Evolutionary conservation across 176 grass and related monocot genomes (phyloP), one percentile per base, ranked within the genome.

Genomic region (Saccharum officinarum): DNA sequence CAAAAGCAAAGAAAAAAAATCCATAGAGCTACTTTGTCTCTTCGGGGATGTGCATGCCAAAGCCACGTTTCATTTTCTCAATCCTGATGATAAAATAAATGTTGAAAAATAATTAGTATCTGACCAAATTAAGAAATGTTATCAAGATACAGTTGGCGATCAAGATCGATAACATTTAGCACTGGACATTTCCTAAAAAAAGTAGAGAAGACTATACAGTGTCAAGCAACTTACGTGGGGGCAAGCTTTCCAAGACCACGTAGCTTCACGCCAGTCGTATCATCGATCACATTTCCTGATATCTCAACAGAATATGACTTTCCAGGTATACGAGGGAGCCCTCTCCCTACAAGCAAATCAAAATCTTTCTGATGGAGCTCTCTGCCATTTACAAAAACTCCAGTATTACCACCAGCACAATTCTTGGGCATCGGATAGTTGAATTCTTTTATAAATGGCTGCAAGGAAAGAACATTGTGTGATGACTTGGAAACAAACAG

Each of bases 361-460:
- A 95, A 89, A 84, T 98, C 96, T 85, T 89, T 98, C 61, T 90
- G 87, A 30, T 98, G 93, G 73, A 98, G 96, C 86, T 98, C 96
- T 90, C 96, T 89, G 17, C 96, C 96, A 10, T 98, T n/a, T 18
- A 95, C 87, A 66, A 89, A 20, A 60, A 98, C 91, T 41, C 91
- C 87, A 74, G 93, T 94, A 34, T 10, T 90, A 41, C 96, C 96
- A 76, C 79, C 83, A 31, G 91, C 91, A 55, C 96, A 94, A 50
- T 94, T 74, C 65, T 87, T 82, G 15, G 87, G 86, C 83, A 98
- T 89, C 3, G 78, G 52, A 83, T 91, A 92, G 64, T 93, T 90
- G 78, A 98, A 95, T 61, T 98, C 96, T 88, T 87, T 93, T 75
- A 98, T 95, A 28, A 95, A 92, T 59, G 96, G 89, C 96, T 98